Conservation (phyloP, 2,329 filamentous ascomycete genomes). For the Aspergillus awamori region DNA sequence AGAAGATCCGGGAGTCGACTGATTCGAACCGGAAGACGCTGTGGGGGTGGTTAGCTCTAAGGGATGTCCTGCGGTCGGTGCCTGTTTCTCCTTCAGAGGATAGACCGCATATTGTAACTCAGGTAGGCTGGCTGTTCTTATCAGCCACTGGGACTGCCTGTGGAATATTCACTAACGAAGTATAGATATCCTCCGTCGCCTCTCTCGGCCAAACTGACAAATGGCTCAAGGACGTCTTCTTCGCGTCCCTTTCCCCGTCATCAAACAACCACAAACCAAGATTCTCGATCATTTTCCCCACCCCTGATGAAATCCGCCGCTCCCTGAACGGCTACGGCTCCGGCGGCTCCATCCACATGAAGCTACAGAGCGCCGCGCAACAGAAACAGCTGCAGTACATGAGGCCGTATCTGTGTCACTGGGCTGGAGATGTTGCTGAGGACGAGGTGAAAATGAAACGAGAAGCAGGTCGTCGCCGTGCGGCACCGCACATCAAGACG, state of each 20-base stretch:
- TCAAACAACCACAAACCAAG: slow-evolving; percentile 25
- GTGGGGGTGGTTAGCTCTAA: slow-evolving; percentile 78
- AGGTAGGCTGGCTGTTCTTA: slow-evolving; percentile 29
- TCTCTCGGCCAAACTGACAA: slow-evolving; percentile 70
- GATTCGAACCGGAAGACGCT: slow-evolving; percentile 53
- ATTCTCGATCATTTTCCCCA: slow-evolving; percentile 79
- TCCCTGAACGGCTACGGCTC: slow-evolving; percentile 78
- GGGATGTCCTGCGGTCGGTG: slow-evolving; percentile 60
- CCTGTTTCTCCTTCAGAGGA: slow-evolving; percentile 41
- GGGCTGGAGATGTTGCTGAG: slow-evolving; percentile 62
- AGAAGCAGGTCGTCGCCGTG: slow-evolving; percentile 65
- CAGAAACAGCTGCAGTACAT: slow-evolving; percentile 74
- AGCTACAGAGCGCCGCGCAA: slow-evolving; percentile 70
- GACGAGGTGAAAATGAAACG: slow-evolving; percentile 10
- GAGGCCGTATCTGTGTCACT: slow-evolving; percentile 71
- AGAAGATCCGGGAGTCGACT: slow-evolving; percentile 49
- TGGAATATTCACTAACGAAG: slow-evolving; percentile 27
- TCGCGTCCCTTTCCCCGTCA: slow-evolving; percentile 46
- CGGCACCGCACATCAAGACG: slow-evolving; percentile 87
- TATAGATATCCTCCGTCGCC: slow-evolving; percentile 78
- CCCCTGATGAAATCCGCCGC: slow-evolving; percentile 72
- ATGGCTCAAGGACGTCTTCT: slow-evolving; percentile 71
- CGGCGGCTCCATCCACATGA: slow-evolving; percentile 80
- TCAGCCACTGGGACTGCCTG: too few species aligned
- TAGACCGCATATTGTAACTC: slow-evolving; percentile 41